phyloP scores from a whole-genome alignment of 345 rosid genomes.

The Salix brachista region DNA sequence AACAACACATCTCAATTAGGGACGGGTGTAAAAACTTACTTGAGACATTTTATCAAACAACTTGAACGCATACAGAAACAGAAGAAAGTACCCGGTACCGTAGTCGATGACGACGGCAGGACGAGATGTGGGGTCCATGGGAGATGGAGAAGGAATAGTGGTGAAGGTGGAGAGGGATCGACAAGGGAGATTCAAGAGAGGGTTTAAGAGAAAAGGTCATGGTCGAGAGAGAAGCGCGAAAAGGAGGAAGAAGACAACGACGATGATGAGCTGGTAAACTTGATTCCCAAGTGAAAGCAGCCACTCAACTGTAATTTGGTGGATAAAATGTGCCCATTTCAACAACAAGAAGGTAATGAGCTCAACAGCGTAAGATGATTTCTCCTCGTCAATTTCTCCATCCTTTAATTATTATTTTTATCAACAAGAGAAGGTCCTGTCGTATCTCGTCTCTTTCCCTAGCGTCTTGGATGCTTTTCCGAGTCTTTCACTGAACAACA shows the following conservation, averaged over 20 bases:
- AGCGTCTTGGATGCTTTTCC: constrained; percentile 6
- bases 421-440: background rate
- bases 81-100: constrained; percentile 76
- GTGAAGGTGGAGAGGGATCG: constrained; percentile 38
- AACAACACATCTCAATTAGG: constrained; percentile 1
- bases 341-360: constrained; percentile 1
- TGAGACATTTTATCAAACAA: constrained; percentile 44
- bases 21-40: background rate
- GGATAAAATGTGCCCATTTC: constrained; percentile 26
- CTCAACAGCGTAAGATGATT: background rate
- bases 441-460: background rate
- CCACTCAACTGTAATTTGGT: constrained; percentile 32
- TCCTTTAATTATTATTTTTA: background rate
- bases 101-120: constrained; percentile 97
- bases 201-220: constrained; percentile 41
- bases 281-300: constrained; percentile 52
- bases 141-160: constrained; percentile 5
- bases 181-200: constrained; percentile 51
- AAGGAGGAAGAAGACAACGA: constrained; percentile 27
- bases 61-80: background rate
- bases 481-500: background rate
- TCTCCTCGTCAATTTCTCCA: constrained; percentile 9
- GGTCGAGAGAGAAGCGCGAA: constrained; percentile 34
- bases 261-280: constrained; percentile 24
- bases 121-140: constrained; percentile 86